A percentile compares a stretch with the other conserved stretches of the same genome.
phyloP scores from a whole-genome alignment of 495 filamentous ascomycete genomes.

The Neurospora hispaniola region DNA sequence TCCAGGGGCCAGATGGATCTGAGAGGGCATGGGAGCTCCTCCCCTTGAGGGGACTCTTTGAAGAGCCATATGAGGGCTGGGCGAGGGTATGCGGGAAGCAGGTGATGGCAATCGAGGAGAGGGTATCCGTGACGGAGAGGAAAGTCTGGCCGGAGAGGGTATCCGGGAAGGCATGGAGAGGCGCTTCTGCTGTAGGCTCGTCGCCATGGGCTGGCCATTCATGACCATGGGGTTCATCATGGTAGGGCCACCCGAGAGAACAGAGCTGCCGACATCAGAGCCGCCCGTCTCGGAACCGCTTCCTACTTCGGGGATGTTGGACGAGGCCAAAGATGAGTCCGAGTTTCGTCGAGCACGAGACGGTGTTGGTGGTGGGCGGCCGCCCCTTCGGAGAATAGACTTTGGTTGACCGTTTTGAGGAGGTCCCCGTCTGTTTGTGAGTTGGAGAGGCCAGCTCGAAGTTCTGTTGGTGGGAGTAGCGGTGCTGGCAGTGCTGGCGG shows the following conservation, averaged over 20 bases:
- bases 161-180: background rate
- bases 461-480: background rate
- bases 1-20: background rate
- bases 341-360: constrained; percentile 20
- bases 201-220: background rate
- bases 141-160: background rate
- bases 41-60: background rate
- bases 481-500: constrained; percentile 2
- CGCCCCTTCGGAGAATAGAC: constrained; percentile 18
- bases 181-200: background rate
- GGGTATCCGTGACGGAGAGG: background rate
- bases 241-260: background rate
- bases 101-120: background rate
- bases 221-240: background rate
- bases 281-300: constrained; percentile 16
- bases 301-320: constrained; percentile 18
- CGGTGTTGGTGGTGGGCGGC: constrained; percentile 8
- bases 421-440: background rate
- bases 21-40: background rate
- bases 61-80: background rate
- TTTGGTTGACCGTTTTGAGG: background rate
- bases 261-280: background rate
- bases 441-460: background rate
- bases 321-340: constrained; percentile 24
- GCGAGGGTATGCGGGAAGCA: background rate